These are phyloP conservation scores for Allium fistulosum DNA, from an alignment of 106 monocot genomes.

Conservation along the genomic window DNA sequence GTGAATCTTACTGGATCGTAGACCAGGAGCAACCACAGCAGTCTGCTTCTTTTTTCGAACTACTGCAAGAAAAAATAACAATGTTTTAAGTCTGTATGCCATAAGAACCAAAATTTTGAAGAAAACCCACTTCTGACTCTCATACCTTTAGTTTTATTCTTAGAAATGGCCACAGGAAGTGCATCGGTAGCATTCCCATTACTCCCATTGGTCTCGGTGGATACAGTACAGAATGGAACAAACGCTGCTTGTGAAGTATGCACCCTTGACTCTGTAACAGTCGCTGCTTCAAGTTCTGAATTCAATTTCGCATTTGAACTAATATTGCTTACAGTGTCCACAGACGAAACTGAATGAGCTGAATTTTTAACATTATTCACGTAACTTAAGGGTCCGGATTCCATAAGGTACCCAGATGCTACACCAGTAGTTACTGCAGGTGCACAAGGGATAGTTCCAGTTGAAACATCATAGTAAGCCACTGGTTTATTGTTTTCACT, in stretches of 20 bases:
- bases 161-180: conserved; percentile 16
- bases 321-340: conserved; percentile 9
- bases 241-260: conserved; percentile 3
- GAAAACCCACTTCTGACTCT: not conserved
- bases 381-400: conserved; percentile 32
- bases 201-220: conserved; percentile 9
- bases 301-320: conserved; percentile 12
- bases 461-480: conserved; percentile 36
- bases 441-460: conserved; percentile 17
- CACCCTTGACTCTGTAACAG: not conserved
- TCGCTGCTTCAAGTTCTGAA: conserved; percentile 10
- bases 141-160: conserved; percentile 58
- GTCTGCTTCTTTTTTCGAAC: conserved; percentile 77
- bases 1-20: conserved; percentile 88
- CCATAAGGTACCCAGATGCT: conserved; percentile 28
- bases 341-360: conserved; percentile 10
- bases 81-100: not conserved
- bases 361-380: conserved; percentile 2
- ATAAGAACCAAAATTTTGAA: not conserved
- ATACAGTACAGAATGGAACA: conserved; percentile 2
- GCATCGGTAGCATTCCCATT: conserved; percentile 19
- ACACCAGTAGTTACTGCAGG: conserved; percentile 16
- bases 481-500: conserved; percentile 21
- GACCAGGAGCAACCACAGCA: conserved; percentile 38
- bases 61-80: conserved; percentile 32